Conservation (phyloP, 2,329 filamentous ascomycete species). For the Talaromyces sp. region DNA sequence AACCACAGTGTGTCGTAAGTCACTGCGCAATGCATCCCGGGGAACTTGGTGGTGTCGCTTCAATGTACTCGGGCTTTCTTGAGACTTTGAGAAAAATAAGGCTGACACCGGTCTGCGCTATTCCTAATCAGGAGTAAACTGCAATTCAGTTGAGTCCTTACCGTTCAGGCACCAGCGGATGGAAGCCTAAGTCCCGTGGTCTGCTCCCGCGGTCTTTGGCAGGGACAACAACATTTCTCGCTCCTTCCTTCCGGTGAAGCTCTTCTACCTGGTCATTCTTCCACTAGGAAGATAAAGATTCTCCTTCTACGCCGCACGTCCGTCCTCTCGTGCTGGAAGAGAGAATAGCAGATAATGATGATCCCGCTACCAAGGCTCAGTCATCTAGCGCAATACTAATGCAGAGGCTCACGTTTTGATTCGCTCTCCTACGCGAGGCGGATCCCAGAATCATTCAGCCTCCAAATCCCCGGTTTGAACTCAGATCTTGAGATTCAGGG, state of each 20-base stretch:
- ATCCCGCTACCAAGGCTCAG: not conserved
- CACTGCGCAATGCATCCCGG: not conserved
- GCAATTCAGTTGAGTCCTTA: not conserved
- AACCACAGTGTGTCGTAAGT: not conserved
- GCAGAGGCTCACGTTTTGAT: not conserved
- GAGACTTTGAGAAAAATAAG: not conserved
- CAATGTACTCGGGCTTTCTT: not conserved
- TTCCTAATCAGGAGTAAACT: not conserved
- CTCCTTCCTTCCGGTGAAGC: not conserved
- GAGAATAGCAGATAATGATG: not conserved
- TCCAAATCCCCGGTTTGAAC: not conserved
- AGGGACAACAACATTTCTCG: not conserved
- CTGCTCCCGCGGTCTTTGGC: not conserved
- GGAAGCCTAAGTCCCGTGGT: not conserved
- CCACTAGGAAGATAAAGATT: not conserved
- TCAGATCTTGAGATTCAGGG: not conserved
- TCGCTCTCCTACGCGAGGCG: conserved; percentile 7
- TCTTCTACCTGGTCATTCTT: not conserved
- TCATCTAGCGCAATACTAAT: conserved; percentile 1
- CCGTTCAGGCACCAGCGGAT: not conserved
- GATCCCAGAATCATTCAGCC: not conserved
- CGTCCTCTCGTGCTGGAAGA: too few species aligned
- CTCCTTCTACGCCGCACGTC: too few species aligned
- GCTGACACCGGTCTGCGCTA: not conserved
- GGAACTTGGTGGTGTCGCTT: not conserved